Evolutionary conservation across 257 asterid species (phyloP).

Genomic region (Jacaranda copaia): DNA sequence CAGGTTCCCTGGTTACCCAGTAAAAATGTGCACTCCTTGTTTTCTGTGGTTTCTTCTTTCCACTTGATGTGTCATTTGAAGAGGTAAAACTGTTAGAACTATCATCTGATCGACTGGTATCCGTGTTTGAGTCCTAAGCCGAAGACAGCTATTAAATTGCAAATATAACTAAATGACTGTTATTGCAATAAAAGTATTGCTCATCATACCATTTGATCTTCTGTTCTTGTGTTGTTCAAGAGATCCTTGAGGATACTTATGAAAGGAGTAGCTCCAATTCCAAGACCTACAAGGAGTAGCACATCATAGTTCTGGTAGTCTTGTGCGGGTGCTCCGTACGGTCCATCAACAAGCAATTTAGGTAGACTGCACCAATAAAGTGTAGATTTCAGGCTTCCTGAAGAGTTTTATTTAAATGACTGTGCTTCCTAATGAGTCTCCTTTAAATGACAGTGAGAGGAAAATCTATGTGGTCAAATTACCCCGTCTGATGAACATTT

Average conservation of each 20-base stretch:
- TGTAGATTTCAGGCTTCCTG: constrained; percentile 16
- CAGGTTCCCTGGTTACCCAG: constrained; percentile 97
- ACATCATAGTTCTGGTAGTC: constrained; percentile 87
- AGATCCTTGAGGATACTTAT: constrained; percentile 90
- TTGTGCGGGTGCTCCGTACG: constrained; percentile 96
- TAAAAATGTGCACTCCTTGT: constrained; percentile 77
- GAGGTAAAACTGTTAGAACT: constrained; percentile 78
- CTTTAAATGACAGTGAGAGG: constrained; percentile 1
- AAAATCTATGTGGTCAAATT: constrained; percentile 30
- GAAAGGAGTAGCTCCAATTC: constrained; percentile 96
- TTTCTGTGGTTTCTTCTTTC: constrained; percentile 61
- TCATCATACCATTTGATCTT: constrained; percentile 61
- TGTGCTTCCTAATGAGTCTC: not conserved
- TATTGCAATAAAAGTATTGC: not conserved
- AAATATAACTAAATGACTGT: not conserved
- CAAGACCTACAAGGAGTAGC: constrained; percentile 90
- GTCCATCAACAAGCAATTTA: constrained; percentile 85
- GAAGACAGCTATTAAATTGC: not conserved
- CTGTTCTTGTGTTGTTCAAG: constrained; percentile 69
- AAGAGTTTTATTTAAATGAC: not conserved
- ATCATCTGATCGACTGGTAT: constrained; percentile 73
- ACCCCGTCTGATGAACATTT: constrained; percentile 72
- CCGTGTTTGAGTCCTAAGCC: constrained; percentile 77
- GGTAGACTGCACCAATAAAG: constrained; percentile 61
- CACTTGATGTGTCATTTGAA: constrained; percentile 52